A percentile compares a stretch with the other conserved stretches of the same genome.
phyloP scores from a whole-genome alignment of 2,329 filamentous ascomycete genomes.

The Microdochium nivale region DNA sequence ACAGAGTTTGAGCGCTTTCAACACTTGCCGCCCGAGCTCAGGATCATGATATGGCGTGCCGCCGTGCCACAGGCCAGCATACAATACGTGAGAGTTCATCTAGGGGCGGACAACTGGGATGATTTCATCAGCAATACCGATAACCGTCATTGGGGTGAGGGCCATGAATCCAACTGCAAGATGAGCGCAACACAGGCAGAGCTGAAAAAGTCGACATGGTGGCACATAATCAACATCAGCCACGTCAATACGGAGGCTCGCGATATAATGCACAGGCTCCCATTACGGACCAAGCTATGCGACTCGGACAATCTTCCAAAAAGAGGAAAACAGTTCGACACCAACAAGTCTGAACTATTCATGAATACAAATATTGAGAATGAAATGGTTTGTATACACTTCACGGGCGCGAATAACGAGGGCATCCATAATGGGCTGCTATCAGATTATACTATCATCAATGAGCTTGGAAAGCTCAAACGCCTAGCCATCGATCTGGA shows the following conservation, averaged over 20 bases:
- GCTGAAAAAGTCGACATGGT: neutral
- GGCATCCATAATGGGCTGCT: neutral
- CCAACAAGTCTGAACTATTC: too few species aligned
- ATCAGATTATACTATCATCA: neutral
- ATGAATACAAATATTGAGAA: neutral
- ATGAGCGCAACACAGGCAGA: neutral
- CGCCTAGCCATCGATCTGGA: neutral
- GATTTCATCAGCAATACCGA: too few species aligned
- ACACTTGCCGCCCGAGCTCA: slow-evolving; percentile 13
- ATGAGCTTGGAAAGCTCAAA: neutral
- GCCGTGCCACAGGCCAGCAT: slow-evolving; percentile 4
- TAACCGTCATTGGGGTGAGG: too few species aligned
- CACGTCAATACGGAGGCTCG: neutral
- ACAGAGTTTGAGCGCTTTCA: slow-evolving; percentile 2
- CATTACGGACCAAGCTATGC: neutral
- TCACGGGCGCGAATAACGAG: neutral
- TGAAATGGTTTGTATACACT: neutral
- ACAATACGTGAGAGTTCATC: slow-evolving; percentile 11
- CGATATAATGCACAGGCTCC: neutral
- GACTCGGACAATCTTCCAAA: neutral
- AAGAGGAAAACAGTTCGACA: neutral
- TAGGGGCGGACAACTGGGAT: neutral
- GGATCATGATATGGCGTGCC: slow-evolving; percentile 11
- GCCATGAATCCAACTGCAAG: neutral
- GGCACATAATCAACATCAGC: neutral